A percentile compares a stretch with the other conserved stretches of the same genome.
These are phyloP conservation scores for Macrotyloma uniflorum DNA, from an alignment of 306 rosid species.

Conservation along the genomic window DNA sequence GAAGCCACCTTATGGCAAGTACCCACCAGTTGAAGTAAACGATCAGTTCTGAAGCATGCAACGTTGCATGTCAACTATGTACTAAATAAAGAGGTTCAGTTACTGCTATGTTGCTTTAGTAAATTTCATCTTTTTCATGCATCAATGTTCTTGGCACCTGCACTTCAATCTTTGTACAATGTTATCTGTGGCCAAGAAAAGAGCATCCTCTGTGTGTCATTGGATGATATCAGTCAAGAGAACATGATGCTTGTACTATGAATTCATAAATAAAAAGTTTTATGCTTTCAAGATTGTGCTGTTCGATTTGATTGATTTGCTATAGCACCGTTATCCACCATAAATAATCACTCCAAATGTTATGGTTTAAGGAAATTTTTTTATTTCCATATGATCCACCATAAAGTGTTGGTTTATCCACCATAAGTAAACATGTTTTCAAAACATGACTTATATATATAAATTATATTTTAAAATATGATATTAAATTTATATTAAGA, in stretches of 20 bases:
- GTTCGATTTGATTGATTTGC: background rate
- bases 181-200: background rate
- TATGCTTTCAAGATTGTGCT: background rate
- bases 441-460: too few species aligned
- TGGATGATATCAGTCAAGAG: background rate
- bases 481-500: too few species aligned
- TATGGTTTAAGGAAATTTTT: too few species aligned
- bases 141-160: background rate
- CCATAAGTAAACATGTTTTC: too few species aligned
- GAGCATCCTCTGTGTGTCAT: background rate
- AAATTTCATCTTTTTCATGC: background rate
- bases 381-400: too few species aligned
- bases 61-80: background rate
- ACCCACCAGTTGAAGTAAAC: background rate
- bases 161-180: background rate
- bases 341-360: too few species aligned
- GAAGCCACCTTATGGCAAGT: background rate
- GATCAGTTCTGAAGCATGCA: background rate
- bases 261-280: background rate
- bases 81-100: background rate
- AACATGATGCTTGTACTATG: background rate
- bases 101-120: background rate
- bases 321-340: background rate
- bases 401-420: too few species aligned
- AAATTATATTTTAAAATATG: too few species aligned